Percentiles rank a stretch among this genome's conserved stretches.
Evolutionary conservation across 257 asterid species (phyloP).

Genomic region (Gentiana macrophylla): DNA sequence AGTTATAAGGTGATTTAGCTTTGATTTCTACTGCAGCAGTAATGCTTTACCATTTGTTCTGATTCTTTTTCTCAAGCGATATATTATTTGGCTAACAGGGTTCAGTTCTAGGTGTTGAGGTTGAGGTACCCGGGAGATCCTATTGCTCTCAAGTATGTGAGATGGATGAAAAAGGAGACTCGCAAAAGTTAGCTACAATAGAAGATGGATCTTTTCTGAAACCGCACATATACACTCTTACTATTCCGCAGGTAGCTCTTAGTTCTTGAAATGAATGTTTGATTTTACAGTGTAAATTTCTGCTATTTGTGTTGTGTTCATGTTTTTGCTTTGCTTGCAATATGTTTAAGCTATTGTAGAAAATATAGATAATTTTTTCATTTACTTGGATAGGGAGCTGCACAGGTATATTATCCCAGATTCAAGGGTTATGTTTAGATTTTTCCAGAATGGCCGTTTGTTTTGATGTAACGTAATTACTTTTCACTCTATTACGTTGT

Average conservation of each 20-base stretch:
- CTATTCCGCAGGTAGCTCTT: slow-evolving; percentile 56
- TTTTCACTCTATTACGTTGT: too few species aligned
- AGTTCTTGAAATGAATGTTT: not conserved
- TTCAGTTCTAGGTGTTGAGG: slow-evolving; percentile 98
- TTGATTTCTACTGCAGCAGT: too few species aligned
- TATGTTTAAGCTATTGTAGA: too few species aligned
- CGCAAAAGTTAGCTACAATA: slow-evolving; percentile 26
- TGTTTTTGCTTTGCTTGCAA: not conserved
- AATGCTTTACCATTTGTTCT: not conserved
- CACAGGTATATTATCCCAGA: too few species aligned
- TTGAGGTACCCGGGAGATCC: slow-evolving; percentile 61
- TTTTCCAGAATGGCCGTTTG: too few species aligned
- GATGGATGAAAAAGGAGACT: slow-evolving; percentile 24
- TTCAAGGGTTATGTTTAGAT: too few species aligned
- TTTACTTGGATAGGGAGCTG: too few species aligned
- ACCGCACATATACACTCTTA: slow-evolving; percentile 58
- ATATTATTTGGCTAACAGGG: slow-evolving; percentile 99
- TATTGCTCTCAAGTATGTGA: slow-evolving; percentile 42
- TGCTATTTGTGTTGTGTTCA: not conserved
- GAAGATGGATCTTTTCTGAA: slow-evolving; percentile 64
- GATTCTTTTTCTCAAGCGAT: slow-evolving; percentile 44
- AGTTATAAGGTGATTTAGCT: too few species aligned
- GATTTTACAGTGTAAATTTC: not conserved
- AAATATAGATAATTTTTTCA: too few species aligned
- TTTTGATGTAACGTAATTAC: too few species aligned